Evolutionary conservation across 768 basidiomycete species (phyloP).

Genomic region (Xerocomellus dryophilus): DNA sequence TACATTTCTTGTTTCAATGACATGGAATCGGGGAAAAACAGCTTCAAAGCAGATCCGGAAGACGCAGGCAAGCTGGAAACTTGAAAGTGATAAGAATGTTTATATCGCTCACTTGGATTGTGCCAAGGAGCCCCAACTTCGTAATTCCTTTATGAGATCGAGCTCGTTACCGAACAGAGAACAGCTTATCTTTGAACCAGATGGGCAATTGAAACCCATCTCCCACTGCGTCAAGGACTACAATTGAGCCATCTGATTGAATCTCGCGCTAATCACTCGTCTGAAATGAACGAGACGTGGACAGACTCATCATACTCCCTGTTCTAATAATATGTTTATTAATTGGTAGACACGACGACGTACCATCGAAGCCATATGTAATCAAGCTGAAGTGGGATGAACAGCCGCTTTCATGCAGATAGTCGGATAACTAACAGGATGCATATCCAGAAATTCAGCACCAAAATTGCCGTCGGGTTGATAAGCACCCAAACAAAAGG

Average conservation of each 20-base stretch:
- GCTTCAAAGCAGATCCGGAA: conserved; percentile 39
- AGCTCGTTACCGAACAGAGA: neutral
- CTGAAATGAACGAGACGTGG: neutral
- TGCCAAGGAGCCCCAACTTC: neutral
- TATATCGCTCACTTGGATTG: conserved; percentile 3
- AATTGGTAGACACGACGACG: neutral
- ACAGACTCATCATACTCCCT: conserved; percentile 6
- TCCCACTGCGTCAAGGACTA: conserved; percentile 1
- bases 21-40: conserved; percentile 33
- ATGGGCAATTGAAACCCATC: neutral
- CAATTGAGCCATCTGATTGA: conserved; percentile 2
- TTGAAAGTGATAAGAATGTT: too few relatives aligned
- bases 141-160: neutral
- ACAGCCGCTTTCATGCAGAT: too few relatives aligned
- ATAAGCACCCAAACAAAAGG: too few relatives aligned
- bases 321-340: neutral
- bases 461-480: neutral
- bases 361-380: conserved; percentile 1
- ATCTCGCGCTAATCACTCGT: neutral
- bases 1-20: conserved; percentile 37
- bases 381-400: neutral
- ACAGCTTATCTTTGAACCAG: neutral
- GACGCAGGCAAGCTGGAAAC: conserved; percentile 37
- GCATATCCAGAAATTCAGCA: conserved; percentile 4
- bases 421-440: neutral